Evolutionary conservation across 1,139 yeast genomes (phyloP).

Genomic region (Candida gigantensis): DNA sequence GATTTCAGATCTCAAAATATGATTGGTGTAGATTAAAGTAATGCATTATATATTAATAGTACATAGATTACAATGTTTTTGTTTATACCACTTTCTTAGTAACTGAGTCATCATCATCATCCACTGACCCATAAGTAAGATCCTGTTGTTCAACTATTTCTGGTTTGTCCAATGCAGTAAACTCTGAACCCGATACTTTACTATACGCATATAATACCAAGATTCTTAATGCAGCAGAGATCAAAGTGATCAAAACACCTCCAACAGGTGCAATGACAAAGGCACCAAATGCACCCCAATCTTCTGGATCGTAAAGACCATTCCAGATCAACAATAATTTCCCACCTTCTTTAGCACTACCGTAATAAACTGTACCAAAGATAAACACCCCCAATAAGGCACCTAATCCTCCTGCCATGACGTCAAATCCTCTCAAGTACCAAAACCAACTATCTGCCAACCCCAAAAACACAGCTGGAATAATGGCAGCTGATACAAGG

Average conservation of each 20-base stretch:
- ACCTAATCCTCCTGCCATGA: slow-evolving; percentile 81
- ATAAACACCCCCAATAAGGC: slow-evolving; percentile 78
- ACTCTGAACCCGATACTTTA: slow-evolving; percentile 42
- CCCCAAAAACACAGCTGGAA: slow-evolving; percentile 85
- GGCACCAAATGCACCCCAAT: slow-evolving; percentile 96
- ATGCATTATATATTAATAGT: too few relatives aligned
- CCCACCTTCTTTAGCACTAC: slow-evolving; percentile 76
- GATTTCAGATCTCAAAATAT: too few relatives aligned
- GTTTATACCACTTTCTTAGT: slow-evolving; percentile 5
- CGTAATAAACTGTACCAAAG: slow-evolving; percentile 80
- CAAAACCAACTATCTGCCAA: slow-evolving; percentile 60
- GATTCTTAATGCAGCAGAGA: slow-evolving; percentile 55
- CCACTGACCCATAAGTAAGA: slow-evolving; percentile 18
- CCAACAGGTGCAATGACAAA: slow-evolving; percentile 90
- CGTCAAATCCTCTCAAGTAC: slow-evolving; percentile 78
- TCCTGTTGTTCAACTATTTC: slow-evolving; percentile 16
- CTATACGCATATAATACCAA: slow-evolving; percentile 36
- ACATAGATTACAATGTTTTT: too few relatives aligned
- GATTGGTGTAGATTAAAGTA: too few relatives aligned
- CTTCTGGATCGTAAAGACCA: slow-evolving; percentile 73
- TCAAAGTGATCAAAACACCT: slow-evolving; percentile 60
- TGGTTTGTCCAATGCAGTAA: slow-evolving; percentile 60
- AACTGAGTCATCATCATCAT: slow-evolving; percentile 11
- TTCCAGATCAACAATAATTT: slow-evolving; percentile 66
- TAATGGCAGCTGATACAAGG: slow-evolving; percentile 79